Percentiles rank a stretch among this genome's conserved stretches.
phyloP scores from a whole-genome alignment of 805 yeast species.

The Kockiozyma suomiensis region DNA sequence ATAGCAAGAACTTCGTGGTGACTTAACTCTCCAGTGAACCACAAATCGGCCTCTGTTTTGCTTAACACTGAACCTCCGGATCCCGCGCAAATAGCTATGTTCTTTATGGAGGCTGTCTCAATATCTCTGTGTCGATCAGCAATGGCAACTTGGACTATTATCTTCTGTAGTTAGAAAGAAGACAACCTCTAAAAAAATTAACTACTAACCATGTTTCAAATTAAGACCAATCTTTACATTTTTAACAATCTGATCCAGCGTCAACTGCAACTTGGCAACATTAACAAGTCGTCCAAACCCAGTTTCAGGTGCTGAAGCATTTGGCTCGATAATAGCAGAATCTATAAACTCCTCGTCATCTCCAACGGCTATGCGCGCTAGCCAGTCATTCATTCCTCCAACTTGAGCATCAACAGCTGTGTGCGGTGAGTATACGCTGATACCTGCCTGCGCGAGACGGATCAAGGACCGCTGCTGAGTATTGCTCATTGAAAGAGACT shows the following conservation, averaged over 20 bases:
- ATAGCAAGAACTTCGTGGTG: constrained; percentile 85
- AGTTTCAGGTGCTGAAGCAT: constrained; percentile 48
- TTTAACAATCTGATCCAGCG: constrained; percentile 9
- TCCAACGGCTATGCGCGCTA: constrained; percentile 59
- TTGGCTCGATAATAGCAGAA: constrained; percentile 69
- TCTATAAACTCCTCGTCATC: constrained; percentile 37
- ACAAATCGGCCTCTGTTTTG: constrained; percentile 62
- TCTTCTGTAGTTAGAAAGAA: not conserved
- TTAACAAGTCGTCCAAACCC: constrained; percentile 50
- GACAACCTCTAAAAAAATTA: not conserved
- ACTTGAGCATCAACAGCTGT: constrained; percentile 91
- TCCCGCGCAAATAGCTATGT: constrained; percentile 92
- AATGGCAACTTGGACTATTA: constrained; percentile 61
- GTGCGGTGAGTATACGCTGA: constrained; percentile 92
- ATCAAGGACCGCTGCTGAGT: constrained; percentile 83
- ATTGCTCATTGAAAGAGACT: constrained; percentile 64
- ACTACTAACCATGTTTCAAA: constrained; percentile 44
- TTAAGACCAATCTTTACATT: constrained; percentile 45
- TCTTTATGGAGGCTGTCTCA: constrained; percentile 46
- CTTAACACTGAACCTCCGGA: constrained; percentile 80
- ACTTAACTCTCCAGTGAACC: constrained; percentile 88
- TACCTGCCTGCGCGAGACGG: constrained; percentile 69
- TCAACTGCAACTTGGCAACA: constrained; percentile 50
- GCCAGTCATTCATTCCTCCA: constrained; percentile 95
- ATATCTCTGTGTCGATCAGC: constrained; percentile 38